Evolutionary conservation across 306 rosid genomes (phyloP), one percentile per base, ranked within the genome.

Genomic region (Cicer chorassanicum): DNA sequence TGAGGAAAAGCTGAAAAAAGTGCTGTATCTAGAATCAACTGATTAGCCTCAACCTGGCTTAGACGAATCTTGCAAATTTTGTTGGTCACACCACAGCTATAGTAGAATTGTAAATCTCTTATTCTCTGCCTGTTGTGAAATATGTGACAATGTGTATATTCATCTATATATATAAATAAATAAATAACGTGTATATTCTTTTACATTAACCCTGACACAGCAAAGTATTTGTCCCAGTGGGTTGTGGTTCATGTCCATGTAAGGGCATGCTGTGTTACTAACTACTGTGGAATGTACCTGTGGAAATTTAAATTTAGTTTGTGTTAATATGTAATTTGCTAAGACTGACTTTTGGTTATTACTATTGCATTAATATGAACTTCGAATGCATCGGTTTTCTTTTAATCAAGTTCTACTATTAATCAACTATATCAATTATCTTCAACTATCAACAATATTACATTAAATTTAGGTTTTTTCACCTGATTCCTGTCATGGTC

Each of bases 1-100:
- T 29, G 46, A 29, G 21, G 76, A 68, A 63, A 68, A 19, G 36
- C 36, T 80, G 12, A 65, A 73, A 65, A 80, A 80, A 75, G 57
- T 66, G 9, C 10, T 46, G 0, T 70, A 36, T 34, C 42, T 75
- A 76, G 56, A 70, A 82, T 82, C 73, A 21, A 63, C 70, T 55
- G 43, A 66, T 60, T 54, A 81, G 56, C 75, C 14, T 60, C n/a
- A 61, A 70, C 63, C 42, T 74, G n/a, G 54, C 56, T 55, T 40
- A 44, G 42, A 48, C 11, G 45, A 61, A 13, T 78, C 77, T 76
- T 42, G 64, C 36, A 42, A 68, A 72, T 74, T 85, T 55, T 59
- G 84, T 24, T 69, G n/a, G 81, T 68, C 24, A 54, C 24, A 54
- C 38, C 68, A 42, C 55, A 77, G 12, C 34, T 42, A 42, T 65